Evolutionary conservation across 108 stramenopile genomes (phyloP).

Genomic region (Schizochytrium sp.): DNA sequence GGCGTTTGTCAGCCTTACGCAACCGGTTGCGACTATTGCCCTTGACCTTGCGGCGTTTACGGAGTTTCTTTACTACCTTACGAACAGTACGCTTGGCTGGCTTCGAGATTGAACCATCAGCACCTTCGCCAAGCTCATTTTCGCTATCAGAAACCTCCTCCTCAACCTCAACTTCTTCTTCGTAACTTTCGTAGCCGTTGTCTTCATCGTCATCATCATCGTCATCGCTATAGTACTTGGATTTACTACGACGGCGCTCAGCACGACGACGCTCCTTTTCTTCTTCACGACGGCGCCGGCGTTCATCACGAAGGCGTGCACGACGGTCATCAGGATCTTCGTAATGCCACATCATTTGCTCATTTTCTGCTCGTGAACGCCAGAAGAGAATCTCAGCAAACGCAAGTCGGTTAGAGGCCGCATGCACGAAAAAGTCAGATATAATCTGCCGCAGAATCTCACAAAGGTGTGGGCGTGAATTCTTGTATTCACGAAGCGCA

Average conservation of each 20-base stretch:
- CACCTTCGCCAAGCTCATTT: background rate
- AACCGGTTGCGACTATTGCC: background rate
- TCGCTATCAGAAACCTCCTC: slow-evolving; percentile 31
- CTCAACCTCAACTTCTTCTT: slow-evolving; percentile 26
- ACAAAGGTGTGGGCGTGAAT: background rate
- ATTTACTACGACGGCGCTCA: background rate
- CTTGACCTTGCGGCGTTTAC: slow-evolving; percentile 1
- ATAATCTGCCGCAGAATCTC: background rate
- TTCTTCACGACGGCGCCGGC: slow-evolving; percentile 8
- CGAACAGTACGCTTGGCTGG: background rate
- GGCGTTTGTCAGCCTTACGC: background rate
- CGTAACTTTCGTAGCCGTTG: background rate
- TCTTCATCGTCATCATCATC: slow-evolving; percentile 32
- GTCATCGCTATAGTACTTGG: background rate
- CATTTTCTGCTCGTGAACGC: slow-evolving; percentile 13
- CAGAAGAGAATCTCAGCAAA: slow-evolving; percentile 23
- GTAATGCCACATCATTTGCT: slow-evolving; percentile 43
- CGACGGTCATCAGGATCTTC: slow-evolving; percentile 39
- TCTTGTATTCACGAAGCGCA: background rate
- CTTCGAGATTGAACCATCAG: background rate
- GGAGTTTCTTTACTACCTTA: background rate
- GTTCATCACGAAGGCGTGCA: slow-evolving; percentile 17
- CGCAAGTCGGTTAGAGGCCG: background rate
- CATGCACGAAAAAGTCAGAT: slow-evolving; percentile 4
- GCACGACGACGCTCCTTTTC: slow-evolving; percentile 24